These are phyloP conservation scores for Candida pseudoglaebosa DNA, from an alignment of 805 yeast species.

Conservation along the genomic window DNA sequence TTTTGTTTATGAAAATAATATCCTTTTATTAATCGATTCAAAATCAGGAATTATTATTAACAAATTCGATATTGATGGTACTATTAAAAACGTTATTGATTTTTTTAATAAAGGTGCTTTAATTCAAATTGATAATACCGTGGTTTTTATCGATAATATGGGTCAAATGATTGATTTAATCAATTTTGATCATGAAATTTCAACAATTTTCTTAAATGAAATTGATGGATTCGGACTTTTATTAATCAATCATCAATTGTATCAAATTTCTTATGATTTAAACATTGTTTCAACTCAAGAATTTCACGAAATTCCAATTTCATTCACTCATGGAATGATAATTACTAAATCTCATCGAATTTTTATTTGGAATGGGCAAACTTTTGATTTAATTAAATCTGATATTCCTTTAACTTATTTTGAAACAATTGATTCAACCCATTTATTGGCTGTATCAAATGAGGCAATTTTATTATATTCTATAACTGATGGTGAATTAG, in stretches of 20 bases:
- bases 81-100: not conserved
- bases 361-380: constrained; percentile 1
- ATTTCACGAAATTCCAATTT: constrained; percentile 1
- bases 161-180: not conserved
- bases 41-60: not conserved
- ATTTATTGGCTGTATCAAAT: not conserved
- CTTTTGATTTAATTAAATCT: not conserved
- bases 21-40: not conserved
- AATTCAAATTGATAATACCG: not conserved
- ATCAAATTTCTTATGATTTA: not conserved
- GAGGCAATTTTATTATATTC: not conserved
- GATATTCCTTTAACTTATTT: not conserved
- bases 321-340: not conserved
- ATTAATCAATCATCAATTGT: not conserved
- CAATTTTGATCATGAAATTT: not conserved
- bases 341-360: not conserved
- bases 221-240: constrained; percentile 1
- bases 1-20: not conserved
- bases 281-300: not conserved
- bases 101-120: constrained; percentile 2
- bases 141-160: not conserved
- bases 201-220: not conserved
- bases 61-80: not conserved
- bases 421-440: not conserved
- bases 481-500: not conserved